Evolutionary conservation across 2,329 filamentous ascomycete genomes (phyloP), one percentile per base, ranked within the genome.

Genomic region (Corniculantispora saksenae): DNA sequence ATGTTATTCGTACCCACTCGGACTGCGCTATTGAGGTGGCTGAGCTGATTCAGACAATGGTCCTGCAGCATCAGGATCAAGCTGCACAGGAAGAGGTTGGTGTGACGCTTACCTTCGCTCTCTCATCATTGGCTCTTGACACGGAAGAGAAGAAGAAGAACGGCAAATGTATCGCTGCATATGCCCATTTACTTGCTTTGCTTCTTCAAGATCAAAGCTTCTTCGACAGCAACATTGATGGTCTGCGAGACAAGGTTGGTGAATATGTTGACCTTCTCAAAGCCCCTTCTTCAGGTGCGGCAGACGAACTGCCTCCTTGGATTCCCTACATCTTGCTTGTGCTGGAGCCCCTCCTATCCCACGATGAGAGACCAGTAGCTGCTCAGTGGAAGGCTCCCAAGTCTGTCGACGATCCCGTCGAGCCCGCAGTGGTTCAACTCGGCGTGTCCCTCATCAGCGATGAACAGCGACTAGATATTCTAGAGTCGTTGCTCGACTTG

Each of bases 11-110:
- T 74, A 89, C 90, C 45, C 94, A 98, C 70, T 90, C 94, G 17
- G 89, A 92, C 70, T 89, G 94, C 13, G 96, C 95, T 0, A 95
- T 97, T 71, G 94, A 98, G 73, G 83, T 99, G 55, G 88, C 93
- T 0, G 94, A 97, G 71, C 83, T 99, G 23, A 94, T 99, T 63
- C 86, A 86, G 45, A 89, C 90, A 3, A 89, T 93, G 27, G 86
- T 90, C 80, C 69, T 85, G 74, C 72, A 88, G 85, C 74, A 86
- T 77, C 69, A 84, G 76, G 70, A 84, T 76, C 72, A 85, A 77
- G 81, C 84, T 63, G 73, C 84, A 72, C 78, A 90, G 48, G 86
- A 88, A 67, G 91, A 95, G 63, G 90, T 97, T 69, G 93, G 92
- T 19, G 87, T 90, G 59, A 96, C 93, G 0, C 81, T 99, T 54